Percentiles rank a stretch among this genome's conserved stretches.
Evolutionary conservation across 306 rosid species (phyloP).

Genomic region (Malus fusca): DNA sequence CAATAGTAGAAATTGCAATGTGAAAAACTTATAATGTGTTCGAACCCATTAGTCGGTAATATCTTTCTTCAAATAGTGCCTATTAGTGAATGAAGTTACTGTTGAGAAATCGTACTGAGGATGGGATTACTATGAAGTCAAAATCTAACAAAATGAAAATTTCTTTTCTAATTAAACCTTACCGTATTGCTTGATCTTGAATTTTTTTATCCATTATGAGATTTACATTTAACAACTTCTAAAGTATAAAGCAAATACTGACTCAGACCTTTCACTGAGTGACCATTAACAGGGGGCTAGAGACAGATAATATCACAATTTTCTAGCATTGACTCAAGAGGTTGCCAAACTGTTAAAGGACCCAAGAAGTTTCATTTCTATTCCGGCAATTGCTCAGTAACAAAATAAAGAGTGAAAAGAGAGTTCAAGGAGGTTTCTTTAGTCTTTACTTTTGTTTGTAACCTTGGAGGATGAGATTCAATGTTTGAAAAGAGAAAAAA

Average conservation of each 20-base stretch:
- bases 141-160: background rate
- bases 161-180: background rate
- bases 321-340: background rate
- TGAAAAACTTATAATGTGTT: background rate
- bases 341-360: background rate
- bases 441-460: background rate
- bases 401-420: background rate
- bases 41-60: background rate
- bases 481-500: background rate
- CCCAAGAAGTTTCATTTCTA: background rate
- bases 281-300: background rate
- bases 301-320: background rate
- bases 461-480: background rate
- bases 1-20: background rate
- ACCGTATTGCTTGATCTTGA: background rate
- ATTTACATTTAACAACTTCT: background rate
- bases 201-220: background rate
- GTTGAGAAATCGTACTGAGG: background rate
- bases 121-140: background rate
- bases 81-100: background rate
- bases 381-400: background rate
- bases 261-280: background rate
- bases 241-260: background rate
- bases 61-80: background rate
- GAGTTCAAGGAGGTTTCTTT: background rate